phyloP scores from a whole-genome alignment of 495 filamentous ascomycete species.

The Xylaria bambusicola region DNA sequence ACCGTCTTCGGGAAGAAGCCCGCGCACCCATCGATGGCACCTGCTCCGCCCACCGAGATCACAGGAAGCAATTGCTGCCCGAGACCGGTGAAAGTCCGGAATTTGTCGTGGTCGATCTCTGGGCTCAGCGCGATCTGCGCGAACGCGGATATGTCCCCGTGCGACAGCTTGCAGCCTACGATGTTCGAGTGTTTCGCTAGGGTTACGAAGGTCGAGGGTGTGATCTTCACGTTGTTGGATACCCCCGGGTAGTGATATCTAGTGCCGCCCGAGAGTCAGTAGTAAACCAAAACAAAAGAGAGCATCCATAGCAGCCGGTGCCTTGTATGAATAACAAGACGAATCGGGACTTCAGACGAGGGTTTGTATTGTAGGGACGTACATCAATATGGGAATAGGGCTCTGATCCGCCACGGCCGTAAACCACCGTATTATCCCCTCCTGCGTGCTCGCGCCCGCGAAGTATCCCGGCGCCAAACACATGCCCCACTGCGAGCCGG shows the following conservation, averaged over 20 bases:
- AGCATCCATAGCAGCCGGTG: too few relatives aligned
- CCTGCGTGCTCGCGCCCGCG: constrained; percentile 48
- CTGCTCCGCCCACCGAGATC: constrained; percentile 58
- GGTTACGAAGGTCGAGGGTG: constrained; percentile 54
- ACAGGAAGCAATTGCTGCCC: constrained; percentile 67
- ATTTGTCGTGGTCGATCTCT: constrained; percentile 50
- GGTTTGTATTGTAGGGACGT: too few relatives aligned
- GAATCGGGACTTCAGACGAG: too few relatives aligned
- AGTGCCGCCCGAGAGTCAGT: too few relatives aligned
- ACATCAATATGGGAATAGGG: constrained; percentile 58
- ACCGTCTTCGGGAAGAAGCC: constrained; percentile 63
- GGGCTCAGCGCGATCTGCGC: constrained; percentile 58
- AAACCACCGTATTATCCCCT: constrained; percentile 57
- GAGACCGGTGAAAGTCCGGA: constrained; percentile 64
- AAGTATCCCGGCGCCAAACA: constrained; percentile 62
- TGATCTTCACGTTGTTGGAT: constrained; percentile 59
- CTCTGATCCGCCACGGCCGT: constrained; percentile 53
- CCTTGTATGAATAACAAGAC: too few relatives aligned
- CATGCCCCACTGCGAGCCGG: constrained; percentile 65
- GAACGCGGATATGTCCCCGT: constrained; percentile 64
- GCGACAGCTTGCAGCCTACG: constrained; percentile 69
- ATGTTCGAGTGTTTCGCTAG: constrained; percentile 61
- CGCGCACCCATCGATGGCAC: constrained; percentile 65
- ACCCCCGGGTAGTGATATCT: constrained; percentile 70
- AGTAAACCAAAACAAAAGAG: too few relatives aligned